Evolutionary conservation across 164 flowering plant species (phyloP).

Genomic region (Nelumbo lutea): DNA sequence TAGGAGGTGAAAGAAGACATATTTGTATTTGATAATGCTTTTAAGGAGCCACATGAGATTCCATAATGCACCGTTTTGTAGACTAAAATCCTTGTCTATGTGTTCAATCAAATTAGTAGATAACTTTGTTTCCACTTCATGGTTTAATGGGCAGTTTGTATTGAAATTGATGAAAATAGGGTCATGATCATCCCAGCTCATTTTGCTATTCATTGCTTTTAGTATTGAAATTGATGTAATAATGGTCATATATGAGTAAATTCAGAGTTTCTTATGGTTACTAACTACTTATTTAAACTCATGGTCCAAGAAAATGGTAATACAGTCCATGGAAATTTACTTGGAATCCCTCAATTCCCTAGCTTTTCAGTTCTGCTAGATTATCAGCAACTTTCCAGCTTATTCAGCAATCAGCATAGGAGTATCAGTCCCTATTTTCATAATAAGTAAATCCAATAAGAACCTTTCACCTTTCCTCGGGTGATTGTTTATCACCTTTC

Average conservation of each 20-base stretch:
- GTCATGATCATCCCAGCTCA: neutral
- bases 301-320: neutral
- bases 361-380: neutral
- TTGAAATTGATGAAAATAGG: too few relatives aligned
- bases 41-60: neutral
- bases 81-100: neutral
- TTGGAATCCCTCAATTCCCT: too few relatives aligned
- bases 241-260: neutral
- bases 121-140: neutral
- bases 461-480: too few relatives aligned
- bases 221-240: neutral
- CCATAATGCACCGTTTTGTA: neutral
- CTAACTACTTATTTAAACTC: neutral
- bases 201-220: neutral
- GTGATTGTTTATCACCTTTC: too few relatives aligned
- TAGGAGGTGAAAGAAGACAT: too few relatives aligned
- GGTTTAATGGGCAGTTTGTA: too few relatives aligned
- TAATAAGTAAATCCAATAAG: neutral
- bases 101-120: neutral
- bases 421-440: too few relatives aligned
- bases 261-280: neutral
- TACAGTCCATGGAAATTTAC: too few relatives aligned
- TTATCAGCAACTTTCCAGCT: neutral
- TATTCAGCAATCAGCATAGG: neutral
- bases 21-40: neutral